These are phyloP conservation scores for Cutaneotrichosporon sp. DNA, from an alignment of 1,284 basidiomycete genomes.

Conservation along the genomic window DNA sequence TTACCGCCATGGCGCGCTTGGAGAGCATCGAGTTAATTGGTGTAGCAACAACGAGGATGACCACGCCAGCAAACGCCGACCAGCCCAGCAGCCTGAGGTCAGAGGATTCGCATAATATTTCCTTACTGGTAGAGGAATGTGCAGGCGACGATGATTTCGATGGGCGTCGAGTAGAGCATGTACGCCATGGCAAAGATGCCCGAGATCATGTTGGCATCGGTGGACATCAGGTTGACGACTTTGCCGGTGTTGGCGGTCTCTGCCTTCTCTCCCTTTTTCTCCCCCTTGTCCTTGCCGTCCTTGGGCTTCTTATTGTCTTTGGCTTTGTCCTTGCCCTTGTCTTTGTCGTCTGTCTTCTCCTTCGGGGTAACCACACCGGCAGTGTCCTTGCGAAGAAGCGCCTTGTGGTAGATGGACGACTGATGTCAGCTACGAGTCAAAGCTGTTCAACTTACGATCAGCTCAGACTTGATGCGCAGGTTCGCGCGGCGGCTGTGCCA, in stretches of 20 bases:
- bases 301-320: conserved; percentile 41
- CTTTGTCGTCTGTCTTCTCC: conserved; percentile 46
- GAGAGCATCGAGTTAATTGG: conserved; percentile 52
- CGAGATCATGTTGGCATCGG: conserved; percentile 35
- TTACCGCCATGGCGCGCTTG: conserved; percentile 49
- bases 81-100: conserved; percentile 65
- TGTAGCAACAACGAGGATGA: conserved; percentile 66
- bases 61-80: conserved; percentile 77
- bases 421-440: background rate
- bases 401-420: conserved; percentile 77
- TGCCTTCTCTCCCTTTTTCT: conserved; percentile 41
- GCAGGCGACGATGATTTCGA: conserved; percentile 72
- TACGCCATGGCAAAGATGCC: conserved; percentile 36
- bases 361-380: conserved; percentile 64
- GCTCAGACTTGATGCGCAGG: conserved; percentile 63
- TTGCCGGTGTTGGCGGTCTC: conserved; percentile 50
- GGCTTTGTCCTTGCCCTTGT: background rate
- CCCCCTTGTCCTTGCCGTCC: conserved; percentile 24
- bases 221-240: conserved; percentile 52
- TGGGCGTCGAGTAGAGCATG: conserved; percentile 61
- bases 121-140: conserved; percentile 71
- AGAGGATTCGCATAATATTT: conserved; percentile 14
- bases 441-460: conserved; percentile 58
- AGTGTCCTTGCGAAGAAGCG: conserved; percentile 75
- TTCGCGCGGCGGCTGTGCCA: conserved; percentile 69